These are phyloP conservation scores for Bathelium albidoporum DNA, from an alignment of 495 filamentous ascomycete species.

Conservation along the genomic window DNA sequence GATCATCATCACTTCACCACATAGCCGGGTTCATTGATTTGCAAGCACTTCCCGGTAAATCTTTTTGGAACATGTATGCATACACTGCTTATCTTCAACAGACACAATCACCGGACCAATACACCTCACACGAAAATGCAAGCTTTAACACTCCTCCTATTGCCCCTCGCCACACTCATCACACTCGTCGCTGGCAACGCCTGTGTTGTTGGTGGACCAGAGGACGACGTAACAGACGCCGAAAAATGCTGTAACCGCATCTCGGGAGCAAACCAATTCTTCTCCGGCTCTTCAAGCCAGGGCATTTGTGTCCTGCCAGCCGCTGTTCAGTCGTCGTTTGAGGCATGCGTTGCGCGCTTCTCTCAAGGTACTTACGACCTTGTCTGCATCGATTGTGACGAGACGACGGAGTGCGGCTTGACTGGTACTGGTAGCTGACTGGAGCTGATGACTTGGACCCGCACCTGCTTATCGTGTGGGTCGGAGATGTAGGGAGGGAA, in stretches of 20 bases:
- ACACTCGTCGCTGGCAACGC: neutral
- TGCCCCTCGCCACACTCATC: neutral
- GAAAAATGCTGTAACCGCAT: neutral
- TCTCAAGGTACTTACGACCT: neutral
- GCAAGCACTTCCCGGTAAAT: neutral
- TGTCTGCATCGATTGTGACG: constrained; percentile 1
- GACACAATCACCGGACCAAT: neutral
- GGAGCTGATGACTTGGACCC: neutral
- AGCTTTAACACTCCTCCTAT: neutral
- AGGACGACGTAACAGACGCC: neutral
- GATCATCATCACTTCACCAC: neutral
- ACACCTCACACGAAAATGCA: neutral
- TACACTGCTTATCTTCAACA: neutral
- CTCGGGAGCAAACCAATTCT: neutral
- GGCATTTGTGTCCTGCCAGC: neutral
- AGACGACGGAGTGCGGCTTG: constrained; percentile 2
- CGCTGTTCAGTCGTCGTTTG: neutral
- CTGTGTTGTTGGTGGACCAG: neutral
- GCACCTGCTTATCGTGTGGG: neutral
- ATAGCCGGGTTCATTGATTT: neutral
- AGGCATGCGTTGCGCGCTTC: neutral
- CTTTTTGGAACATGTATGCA: neutral
- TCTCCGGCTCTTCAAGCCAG: neutral
- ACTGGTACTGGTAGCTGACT: neutral
- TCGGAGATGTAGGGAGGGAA: neutral